These are phyloP conservation scores for Trichoderma polysporum DNA, from an alignment of 2,329 filamentous ascomycete genomes.

Conservation along the genomic window DNA sequence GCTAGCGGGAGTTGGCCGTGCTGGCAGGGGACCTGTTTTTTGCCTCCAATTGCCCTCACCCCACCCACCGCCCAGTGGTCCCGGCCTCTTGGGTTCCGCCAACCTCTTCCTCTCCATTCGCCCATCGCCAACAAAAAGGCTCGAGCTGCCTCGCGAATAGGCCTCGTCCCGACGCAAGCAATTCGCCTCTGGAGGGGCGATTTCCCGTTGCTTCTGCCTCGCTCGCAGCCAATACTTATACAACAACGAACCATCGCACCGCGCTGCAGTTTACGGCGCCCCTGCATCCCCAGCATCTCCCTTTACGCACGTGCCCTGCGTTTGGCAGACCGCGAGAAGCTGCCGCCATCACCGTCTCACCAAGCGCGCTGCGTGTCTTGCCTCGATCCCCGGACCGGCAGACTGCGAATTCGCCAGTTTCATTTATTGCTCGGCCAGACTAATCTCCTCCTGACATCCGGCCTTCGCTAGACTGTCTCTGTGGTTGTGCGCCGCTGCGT, in stretches of 20 bases:
- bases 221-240: slow-evolving; percentile 6
- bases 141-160: slow-evolving; percentile 19
- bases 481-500: neutral
- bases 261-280: neutral
- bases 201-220: slow-evolving; percentile 11
- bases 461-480: neutral
- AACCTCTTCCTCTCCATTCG: slow-evolving; percentile 15
- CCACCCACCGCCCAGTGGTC: slow-evolving; percentile 13
- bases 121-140: slow-evolving; percentile 18
- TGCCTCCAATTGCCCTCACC: neutral
- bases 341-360: neutral
- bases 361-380: slow-evolving; percentile 16
- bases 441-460: slow-evolving; percentile 8
- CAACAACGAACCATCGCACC: slow-evolving; percentile 1
- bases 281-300: slow-evolving; percentile 21
- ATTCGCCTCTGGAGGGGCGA: slow-evolving; percentile 16
- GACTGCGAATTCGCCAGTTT: neutral
- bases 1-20: slow-evolving; percentile 20
- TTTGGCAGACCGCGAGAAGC: neutral
- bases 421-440: neutral
- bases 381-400: neutral
- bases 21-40: neutral
- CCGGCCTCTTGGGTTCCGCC: slow-evolving; percentile 19
- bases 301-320: slow-evolving; percentile 23
- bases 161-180: slow-evolving; percentile 17